Base-by-base conservation (phyloP, 129 eudicot species). In the Pittosporum tobira region DNA sequence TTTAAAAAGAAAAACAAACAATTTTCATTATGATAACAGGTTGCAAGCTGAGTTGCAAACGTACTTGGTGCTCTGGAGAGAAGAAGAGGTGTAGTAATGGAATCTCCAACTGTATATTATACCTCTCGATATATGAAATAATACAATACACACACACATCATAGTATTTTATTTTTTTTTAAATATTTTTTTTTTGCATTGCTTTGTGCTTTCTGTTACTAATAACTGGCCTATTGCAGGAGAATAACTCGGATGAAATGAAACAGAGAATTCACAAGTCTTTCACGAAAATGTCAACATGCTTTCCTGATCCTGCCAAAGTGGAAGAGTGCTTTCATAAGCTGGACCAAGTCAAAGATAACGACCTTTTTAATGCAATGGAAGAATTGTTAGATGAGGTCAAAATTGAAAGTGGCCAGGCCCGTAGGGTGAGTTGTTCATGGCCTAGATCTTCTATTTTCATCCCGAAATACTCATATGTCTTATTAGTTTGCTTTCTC, bases 291-390 rank as follows among this genome's bases (percentile, higher is more conserved):
- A 83, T 93, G 90, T 76, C 99, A 7, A 64, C 87, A 61, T 79
- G 69, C 79, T 93, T 87, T 71, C 84, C 87, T 31, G 72, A 75
- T 72, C 76, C 88, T 61, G 66, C 67, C 37, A 81, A 81, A 73
- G 94, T 88, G 45, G 80, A 81, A 68, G 88, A 84, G 55, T 78
- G 76, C 59, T 93, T 93, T 68, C 65, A 42, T 65, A 78, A 67
- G 62, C 76, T 87, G 58, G 74, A 83, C 51, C 30, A 36, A 62
- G 62, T 76, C 29, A 73, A 79, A 73, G 96, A 86, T 75, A 66
- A 25, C 51, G 59, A 29, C 27, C 47, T 79, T 51, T 74, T 76
- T 67, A 62, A 60, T 61, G 36, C 63, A 31, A 42, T 91, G 65
- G 65, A 58, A 40, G 58, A 81, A 68, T 65, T 87, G 62, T 64